Conservation (phyloP, 2,329 filamentous ascomycete species). For the Aureobasidium pullulans region DNA sequence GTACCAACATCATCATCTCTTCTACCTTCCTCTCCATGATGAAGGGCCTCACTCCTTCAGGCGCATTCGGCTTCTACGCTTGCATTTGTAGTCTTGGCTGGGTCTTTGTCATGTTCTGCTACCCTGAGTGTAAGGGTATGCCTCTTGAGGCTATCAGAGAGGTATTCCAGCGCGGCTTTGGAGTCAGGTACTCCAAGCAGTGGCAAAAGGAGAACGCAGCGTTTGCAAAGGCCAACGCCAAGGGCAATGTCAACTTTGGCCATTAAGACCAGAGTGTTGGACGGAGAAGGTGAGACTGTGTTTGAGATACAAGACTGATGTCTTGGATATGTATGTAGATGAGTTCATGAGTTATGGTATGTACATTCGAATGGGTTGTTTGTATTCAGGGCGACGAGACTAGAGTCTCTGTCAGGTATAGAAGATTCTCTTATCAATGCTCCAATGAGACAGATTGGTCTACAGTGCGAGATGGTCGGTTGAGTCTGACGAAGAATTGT, state of each 20-base stretch:
- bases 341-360: too few species aligned
- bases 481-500: not conserved
- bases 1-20: constrained; percentile 43
- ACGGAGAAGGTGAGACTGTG: too few species aligned
- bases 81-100: constrained; percentile 39
- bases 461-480: not conserved
- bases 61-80: too few species aligned
- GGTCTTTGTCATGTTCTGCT: constrained; percentile 43
- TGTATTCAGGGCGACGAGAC: too few species aligned
- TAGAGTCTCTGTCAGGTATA: too few species aligned
- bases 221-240: not conserved
- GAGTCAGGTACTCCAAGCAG: constrained; percentile 35
- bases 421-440: too few species aligned
- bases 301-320: too few species aligned
- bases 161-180: constrained; percentile 44
- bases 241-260: not conserved
- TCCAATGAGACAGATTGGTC: too few species aligned
- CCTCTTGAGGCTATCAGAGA: constrained; percentile 48
- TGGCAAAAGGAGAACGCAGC: constrained; percentile 30
- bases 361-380: too few species aligned
- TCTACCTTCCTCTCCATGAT: constrained; percentile 46
- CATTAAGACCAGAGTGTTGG: not conserved
- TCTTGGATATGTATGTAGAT: too few species aligned
- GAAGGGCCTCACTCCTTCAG: constrained; percentile 42
- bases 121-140: constrained; percentile 50